Evolutionary conservation across 768 basidiomycete genomes (phyloP), one percentile per base, ranked within the genome.

Genomic region (Roridomyces roridus): DNA sequence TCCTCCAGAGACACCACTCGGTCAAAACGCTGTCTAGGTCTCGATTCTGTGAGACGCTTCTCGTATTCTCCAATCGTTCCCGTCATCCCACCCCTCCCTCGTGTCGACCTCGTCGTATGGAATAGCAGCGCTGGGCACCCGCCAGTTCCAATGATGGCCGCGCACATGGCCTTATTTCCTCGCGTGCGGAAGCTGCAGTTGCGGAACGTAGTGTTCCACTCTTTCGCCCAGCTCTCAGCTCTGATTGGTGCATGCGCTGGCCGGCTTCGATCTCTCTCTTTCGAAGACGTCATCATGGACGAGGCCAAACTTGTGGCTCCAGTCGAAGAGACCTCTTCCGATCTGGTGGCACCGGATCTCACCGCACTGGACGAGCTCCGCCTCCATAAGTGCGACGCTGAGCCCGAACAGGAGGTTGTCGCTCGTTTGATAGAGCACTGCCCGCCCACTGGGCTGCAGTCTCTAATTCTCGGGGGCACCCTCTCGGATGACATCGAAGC

Each of bases 1-100:
- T 45, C 41, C 3, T 10, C 47, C 7, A 21, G 23, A 11, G 14
- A 12, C 20, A 2, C 12, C n/a, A 20, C 31, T 9, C 51, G 12
- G 37, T 58, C 3, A 37, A 35, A 10, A 24, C 25, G 20, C 39
- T 57, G 44, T 49, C 55, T 11, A 57, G 20, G 29, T 45, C 29
- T 42, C 48, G 23, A 7, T 4, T 15, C n/a, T n/a, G n/a, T n/a
- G n/a, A n/a, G n/a, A n/a, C 6, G 29, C 6, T 14, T 31, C 31
- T 34, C 31, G 11, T 10, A 34, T 3, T 34, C 31, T 15, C 31
- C 15, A 10, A 34, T 34, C 4, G 31, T 8, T 34, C 31, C 31
- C 15, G 15, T 34, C 7, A 15, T 34, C 31, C 31, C 31, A 34
- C 4, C 31, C n/a, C n/a, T n/a, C n/a, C n/a, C n/a, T n/a, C n/a